A percentile compares a stretch with the other conserved stretches of the same genome.
These are phyloP conservation scores for Grosmannia penicillata DNA, from an alignment of 2,329 filamentous ascomycete genomes.

Conservation along the genomic window DNA sequence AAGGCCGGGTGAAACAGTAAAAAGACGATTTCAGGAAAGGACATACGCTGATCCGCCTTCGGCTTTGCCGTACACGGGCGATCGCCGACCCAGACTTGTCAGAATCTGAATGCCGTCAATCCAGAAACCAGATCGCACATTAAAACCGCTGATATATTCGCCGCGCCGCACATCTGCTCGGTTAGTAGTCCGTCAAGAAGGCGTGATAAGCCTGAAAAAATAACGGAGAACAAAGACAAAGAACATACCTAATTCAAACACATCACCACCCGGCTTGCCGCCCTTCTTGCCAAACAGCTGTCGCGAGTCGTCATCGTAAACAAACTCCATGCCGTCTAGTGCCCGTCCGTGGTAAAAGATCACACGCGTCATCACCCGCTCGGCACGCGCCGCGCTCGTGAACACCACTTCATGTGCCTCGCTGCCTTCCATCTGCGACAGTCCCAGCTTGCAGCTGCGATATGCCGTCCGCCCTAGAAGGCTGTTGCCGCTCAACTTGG, in stretches of 20 bases:
- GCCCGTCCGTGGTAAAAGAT: conserved; percentile 63
- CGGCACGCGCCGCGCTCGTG: conserved; percentile 50
- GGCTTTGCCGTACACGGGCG: conserved; percentile 69
- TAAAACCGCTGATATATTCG: conserved; percentile 79
- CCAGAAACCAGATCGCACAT: conserved; percentile 64
- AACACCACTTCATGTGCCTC: conserved; percentile 60
- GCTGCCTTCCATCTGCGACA: conserved; percentile 55
- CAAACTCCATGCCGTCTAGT: conserved; percentile 79
- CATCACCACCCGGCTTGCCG: conserved; percentile 52
- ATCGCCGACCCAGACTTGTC: conserved; percentile 77
- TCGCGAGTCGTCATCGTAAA: conserved; percentile 73
- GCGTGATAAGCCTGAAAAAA: too few relatives aligned
- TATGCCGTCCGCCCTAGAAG: conserved; percentile 54
- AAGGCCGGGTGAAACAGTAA: neutral
- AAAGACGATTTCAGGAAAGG: neutral
- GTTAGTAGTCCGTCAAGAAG: neutral
- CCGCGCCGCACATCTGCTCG: conserved; percentile 60
- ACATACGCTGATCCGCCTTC: conserved; percentile 68
- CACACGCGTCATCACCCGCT: conserved; percentile 60
- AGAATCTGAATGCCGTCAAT: conserved; percentile 83
- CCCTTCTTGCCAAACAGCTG: conserved; percentile 78
- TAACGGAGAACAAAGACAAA: neutral
- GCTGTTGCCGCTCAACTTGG: conserved; percentile 55
- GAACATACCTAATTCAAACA: conserved; percentile 60
- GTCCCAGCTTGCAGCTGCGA: conserved; percentile 59